These are phyloP conservation scores for Rhodotorula mucilaginosa DNA, from an alignment of 1,284 basidiomycete species.

Conservation along the genomic window DNA sequence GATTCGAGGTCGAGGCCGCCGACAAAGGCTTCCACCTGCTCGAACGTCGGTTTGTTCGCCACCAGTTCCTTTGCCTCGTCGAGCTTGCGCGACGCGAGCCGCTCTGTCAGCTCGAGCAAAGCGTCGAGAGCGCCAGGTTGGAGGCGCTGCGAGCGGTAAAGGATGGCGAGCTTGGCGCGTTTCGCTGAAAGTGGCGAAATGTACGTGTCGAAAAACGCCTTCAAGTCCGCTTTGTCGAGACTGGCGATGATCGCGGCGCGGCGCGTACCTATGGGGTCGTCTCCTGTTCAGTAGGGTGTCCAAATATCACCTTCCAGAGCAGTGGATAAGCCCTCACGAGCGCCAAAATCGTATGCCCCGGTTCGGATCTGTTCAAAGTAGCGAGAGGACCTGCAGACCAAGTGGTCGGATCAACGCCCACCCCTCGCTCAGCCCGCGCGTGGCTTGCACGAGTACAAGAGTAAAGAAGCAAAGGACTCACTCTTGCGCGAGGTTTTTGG, in stretches of 20 bases:
- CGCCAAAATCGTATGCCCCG: conserved; percentile 70
- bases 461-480: conserved; percentile 19
- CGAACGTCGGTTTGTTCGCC: conserved; percentile 25
- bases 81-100: neutral
- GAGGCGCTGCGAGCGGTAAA: conserved; percentile 42
- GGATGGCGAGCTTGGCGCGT: conserved; percentile 41
- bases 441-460: neutral
- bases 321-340: conserved; percentile 14
- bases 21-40: conserved; percentile 10
- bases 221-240: conserved; percentile 74
- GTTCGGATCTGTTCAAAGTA: conserved; percentile 71
- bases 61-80: neutral
- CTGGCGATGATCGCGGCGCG: conserved; percentile 65
- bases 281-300: too few relatives aligned
- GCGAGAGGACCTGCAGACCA: conserved; percentile 46
- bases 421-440: too few relatives aligned
- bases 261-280: conserved; percentile 44
- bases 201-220: conserved; percentile 55
- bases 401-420: neutral
- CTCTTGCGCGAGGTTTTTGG: conserved; percentile 69
- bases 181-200: conserved; percentile 27
- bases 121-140: conserved; percentile 25
- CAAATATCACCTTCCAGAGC: too few relatives aligned
- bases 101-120: neutral
- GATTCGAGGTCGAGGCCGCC: neutral